Evolutionary conservation across 164 flowering plant genomes (phyloP), one percentile per base, ranked within the genome.

Genomic region (Dillenia turbinata): DNA sequence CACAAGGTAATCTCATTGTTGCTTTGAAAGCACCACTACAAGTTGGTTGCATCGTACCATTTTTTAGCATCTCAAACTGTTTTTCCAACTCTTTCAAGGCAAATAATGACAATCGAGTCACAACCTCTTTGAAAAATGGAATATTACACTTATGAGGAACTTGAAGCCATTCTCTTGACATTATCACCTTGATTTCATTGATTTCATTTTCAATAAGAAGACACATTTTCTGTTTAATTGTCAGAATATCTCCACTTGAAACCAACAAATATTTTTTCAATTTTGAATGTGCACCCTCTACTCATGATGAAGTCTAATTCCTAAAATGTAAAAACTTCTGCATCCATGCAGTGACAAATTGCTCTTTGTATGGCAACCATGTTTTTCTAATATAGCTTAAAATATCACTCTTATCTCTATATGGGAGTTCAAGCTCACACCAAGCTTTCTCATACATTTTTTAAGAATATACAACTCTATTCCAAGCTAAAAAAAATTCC

Each of bases 341-440:
- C 22, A 55, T 57, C 62, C 60, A 57, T 62, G 59, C 61, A 59
- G 49, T 65, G 16, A 65, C 55, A 65, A 65, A 65, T 2, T 33
- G 17, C 12, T 65, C 68, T 44, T 65, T 65, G 10, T n/a, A 17
- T 11, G 68, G 47, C 47, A 65, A 44, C 54, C 45, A 56, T 24
- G 52, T 65, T 44, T 15, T 16, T 22, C 44, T 8, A 47, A 65
- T 65, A 24, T 65, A 65, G 33, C 48, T 56, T 10, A 57, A 15
- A 33, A 49, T 61, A 17, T 15, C 14, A 4, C 12, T 10, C 54
- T 57, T 65, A 11, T 57, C 59, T 47, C 47, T 57, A 43, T 54
- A 65, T 40, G 16, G 10, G 13, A 16, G 19, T 13, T 45, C 22
- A 33, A 65, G 47, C 24, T 26, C 54, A 16, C 22, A 22, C 53